Evolutionary conservation across 2,329 filamentous ascomycete species (phyloP).

Genomic region (Cladophialophora yegresii): DNA sequence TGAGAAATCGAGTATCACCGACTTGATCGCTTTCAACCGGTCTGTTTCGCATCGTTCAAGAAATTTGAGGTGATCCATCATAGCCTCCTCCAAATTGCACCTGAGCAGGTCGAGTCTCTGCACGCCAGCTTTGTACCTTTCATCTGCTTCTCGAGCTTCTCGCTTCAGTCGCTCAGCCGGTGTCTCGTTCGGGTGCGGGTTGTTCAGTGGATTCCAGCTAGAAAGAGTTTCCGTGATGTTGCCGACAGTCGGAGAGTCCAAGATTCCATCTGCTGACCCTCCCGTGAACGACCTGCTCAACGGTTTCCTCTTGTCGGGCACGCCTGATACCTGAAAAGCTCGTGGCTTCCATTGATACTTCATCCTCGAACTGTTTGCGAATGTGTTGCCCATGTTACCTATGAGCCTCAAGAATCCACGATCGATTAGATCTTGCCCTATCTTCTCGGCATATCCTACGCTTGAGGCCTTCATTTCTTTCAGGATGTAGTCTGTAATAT

Average conservation of each 20-base stretch:
- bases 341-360: constrained; percentile 97
- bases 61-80: constrained; percentile 88
- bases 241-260: constrained; percentile 78
- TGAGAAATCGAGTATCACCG: constrained; percentile 95
- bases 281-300: constrained; percentile 74
- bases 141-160: constrained; percentile 86
- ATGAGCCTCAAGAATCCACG: constrained; percentile 86
- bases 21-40: constrained; percentile 95
- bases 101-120: constrained; percentile 85
- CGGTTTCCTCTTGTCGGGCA: constrained; percentile 81
- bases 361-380: constrained; percentile 96
- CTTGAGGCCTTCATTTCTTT: constrained; percentile 80
- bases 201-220: constrained; percentile 91
- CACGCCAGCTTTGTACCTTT: constrained; percentile 86
- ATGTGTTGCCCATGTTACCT: constrained; percentile 91
- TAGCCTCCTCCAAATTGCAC: constrained; percentile 93
- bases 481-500: constrained; percentile 95
- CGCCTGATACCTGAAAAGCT: constrained; percentile 81
- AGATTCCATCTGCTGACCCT: constrained; percentile 55
- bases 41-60: constrained; percentile 97
- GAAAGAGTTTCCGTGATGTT: constrained; percentile 85
- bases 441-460: constrained; percentile 86
- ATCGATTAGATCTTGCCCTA: constrained; percentile 87
- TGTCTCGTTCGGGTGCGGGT: constrained; percentile 89
- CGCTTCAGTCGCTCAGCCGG: constrained; percentile 80